phyloP scores from a whole-genome alignment of 108 stramenopile genomes.

The Nitzschia inconspicua region DNA sequence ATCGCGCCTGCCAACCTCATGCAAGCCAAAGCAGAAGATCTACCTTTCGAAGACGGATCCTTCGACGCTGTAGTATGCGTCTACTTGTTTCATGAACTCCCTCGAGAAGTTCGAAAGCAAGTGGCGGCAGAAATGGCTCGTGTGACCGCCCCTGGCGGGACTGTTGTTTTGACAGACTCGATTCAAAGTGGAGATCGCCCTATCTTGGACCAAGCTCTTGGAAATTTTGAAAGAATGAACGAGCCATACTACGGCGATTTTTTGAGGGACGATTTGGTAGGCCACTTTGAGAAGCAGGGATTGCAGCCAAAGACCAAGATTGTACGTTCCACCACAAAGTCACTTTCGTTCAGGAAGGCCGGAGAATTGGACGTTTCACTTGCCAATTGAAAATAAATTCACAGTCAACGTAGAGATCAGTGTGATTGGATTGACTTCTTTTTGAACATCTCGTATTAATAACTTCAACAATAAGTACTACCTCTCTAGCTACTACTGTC shows the following conservation, averaged over 20 bases:
- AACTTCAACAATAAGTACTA: too few relatives aligned
- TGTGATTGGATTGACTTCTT: too few relatives aligned
- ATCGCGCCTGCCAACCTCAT: conserved; percentile 27
- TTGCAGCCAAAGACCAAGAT: conserved; percentile 18
- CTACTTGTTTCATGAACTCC: conserved; percentile 57
- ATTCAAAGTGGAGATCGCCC: conserved; percentile 49
- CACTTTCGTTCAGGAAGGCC: conserved; percentile 32
- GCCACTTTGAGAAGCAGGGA: conserved; percentile 27
- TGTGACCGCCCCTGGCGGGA: conserved; percentile 33
- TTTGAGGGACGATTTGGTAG: not conserved
- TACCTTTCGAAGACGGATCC: conserved; percentile 41
- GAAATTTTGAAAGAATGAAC: conserved; percentile 36
- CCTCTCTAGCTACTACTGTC: too few relatives aligned
- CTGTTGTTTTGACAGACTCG: conserved; percentile 42
- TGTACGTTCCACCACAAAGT: conserved; percentile 22
- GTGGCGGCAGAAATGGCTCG: conserved; percentile 42
- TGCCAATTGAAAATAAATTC: too few relatives aligned
- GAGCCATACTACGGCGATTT: conserved; percentile 40
- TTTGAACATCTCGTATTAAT: too few relatives aligned
- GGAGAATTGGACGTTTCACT: too few relatives aligned
- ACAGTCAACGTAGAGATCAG: too few relatives aligned
- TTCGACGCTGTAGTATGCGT: conserved; percentile 54
- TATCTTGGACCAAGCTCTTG: conserved; percentile 11
- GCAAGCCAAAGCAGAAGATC: conserved; percentile 50
- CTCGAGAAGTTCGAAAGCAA: conserved; percentile 22